Evolutionary conservation across 768 basidiomycete species (phyloP).

Genomic region (Lentinula boryana): DNA sequence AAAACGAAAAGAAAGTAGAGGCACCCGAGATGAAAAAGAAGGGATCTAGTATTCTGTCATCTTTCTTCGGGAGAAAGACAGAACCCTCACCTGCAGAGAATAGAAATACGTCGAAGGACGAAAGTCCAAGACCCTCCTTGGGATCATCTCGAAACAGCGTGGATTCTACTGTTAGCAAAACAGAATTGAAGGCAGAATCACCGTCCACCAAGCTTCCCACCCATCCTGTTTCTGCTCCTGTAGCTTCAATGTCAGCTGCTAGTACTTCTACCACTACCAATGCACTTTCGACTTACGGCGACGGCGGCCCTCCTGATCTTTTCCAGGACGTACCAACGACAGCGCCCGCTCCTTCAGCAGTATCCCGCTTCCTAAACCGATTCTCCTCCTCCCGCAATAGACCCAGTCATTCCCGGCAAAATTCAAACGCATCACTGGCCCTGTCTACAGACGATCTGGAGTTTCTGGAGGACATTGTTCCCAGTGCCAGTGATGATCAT

Average conservation of each 20-base stretch:
- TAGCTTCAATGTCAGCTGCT: neutral
- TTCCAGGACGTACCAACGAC: slow-evolving; percentile 8
- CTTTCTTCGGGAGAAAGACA: slow-evolving; percentile 58
- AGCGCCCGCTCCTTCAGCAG: slow-evolving; percentile 51
- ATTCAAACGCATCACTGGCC: slow-evolving; percentile 41
- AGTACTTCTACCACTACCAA: slow-evolving; percentile 6
- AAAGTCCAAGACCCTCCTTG: slow-evolving; percentile 14
- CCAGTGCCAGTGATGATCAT: slow-evolving; percentile 41
- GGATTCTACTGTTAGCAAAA: neutral
- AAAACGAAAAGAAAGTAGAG: slow-evolving; percentile 19
- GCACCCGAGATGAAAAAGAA: slow-evolving; percentile 46
- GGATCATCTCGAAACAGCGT: slow-evolving; percentile 9
- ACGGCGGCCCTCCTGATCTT: slow-evolving; percentile 1
- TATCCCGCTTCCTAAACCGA: slow-evolving; percentile 77
- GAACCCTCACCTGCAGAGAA: slow-evolving; percentile 20
- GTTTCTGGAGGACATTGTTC: slow-evolving; percentile 68
- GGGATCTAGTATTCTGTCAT: slow-evolving; percentile 49
- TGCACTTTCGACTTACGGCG: slow-evolving; percentile 7
- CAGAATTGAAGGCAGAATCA: neutral
- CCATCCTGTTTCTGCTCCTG: neutral
- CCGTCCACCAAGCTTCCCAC: slow-evolving; percentile 3
- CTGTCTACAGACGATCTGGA: slow-evolving; percentile 79
- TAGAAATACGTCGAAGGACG: slow-evolving; percentile 12
- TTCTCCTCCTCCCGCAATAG: slow-evolving; percentile 52
- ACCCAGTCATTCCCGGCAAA: neutral